Base-by-base conservation (phyloP, 2,329 filamentous ascomycete genomes). In the Orbilia quercus region DNA sequence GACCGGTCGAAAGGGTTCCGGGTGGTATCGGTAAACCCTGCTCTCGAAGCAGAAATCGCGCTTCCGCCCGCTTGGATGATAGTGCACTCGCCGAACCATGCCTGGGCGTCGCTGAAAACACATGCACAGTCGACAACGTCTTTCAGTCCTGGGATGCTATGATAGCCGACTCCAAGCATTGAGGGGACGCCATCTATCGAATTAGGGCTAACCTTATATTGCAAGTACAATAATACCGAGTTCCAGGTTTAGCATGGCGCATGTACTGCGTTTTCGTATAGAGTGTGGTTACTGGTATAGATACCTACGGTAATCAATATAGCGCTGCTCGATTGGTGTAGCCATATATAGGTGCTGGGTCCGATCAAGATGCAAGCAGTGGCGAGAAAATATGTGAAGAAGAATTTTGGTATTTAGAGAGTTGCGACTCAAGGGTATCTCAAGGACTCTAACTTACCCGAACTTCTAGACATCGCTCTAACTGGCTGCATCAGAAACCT, bases 211-310 rank as follows among this genome's bases (percentile, higher is more conserved):
- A 78, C 79, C 79, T 75, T 80, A 78, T 16, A 80, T 78, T 57
- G 72, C 77, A 80, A 40, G 80, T 79, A 6, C 75, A 77, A 62
- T 80, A 80, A 51, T 80, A 80, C 42, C 81, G 80, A 2, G 74
- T 77, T 9, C 80, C 80, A 1, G 77, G 50, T 51, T 80, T 80
- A 5, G 78, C 80, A 16, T 80, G 80, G 3, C 81, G 74, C 0
- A 80, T 81, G 45, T 81, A 80, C 47, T 81, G 80, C n/a, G n/a
- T 79, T 76, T 0, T 79, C 80, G 25, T 81, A 80, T 1, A 80
- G 23, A 0, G 79, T 80, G 20, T 81, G 64, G 0, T 63, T 51
- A 1, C 79, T 80, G 0, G 51, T 57, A 58, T 80, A 80, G 23
- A 75, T 58, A n/a, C n/a, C n/a, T n/a, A n/a, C n/a, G n/a, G n/a